Evolutionary conservation across 192 early-diverging fungal genomes (phyloP).

Genomic region (Backusella mclennaniae): DNA sequence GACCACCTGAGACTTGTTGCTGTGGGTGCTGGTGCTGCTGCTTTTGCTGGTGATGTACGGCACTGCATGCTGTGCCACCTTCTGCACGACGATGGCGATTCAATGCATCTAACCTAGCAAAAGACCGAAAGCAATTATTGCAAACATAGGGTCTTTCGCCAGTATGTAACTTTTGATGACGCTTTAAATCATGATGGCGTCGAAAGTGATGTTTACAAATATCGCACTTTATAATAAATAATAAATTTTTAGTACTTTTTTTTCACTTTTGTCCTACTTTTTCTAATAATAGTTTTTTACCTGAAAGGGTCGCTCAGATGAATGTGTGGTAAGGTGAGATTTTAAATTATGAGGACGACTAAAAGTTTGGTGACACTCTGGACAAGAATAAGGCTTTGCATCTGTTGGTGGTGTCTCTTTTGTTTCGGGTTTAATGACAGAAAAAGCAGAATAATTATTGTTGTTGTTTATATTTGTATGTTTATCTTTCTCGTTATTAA

Average conservation of each 20-base stretch:
- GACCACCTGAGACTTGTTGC: conserved; percentile 5
- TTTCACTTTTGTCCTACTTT: neutral
- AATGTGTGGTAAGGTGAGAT: conserved; percentile 33
- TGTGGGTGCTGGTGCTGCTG: conserved; percentile 5
- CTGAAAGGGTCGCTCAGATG: conserved; percentile 28
- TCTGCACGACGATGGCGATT: conserved; percentile 65
- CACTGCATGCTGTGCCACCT: conserved; percentile 33
- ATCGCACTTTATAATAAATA: conserved; percentile 27
- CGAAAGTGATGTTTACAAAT: conserved; percentile 32
- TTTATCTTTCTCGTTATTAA: neutral
- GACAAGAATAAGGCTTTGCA: conserved; percentile 23
- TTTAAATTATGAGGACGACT: conserved; percentile 31
- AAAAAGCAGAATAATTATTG: conserved; percentile 14
- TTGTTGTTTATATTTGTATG: conserved; percentile 11
- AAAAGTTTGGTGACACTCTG: conserved; percentile 28
- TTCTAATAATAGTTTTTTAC: conserved; percentile 18
- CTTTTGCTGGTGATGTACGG: conserved; percentile 17
- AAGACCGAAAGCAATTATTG: conserved; percentile 67
- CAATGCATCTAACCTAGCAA: conserved; percentile 79
- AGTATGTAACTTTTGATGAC: conserved; percentile 78
- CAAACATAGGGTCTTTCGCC: conserved; percentile 76
- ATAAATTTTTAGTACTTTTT: conserved; percentile 9
- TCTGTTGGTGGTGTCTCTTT: conserved; percentile 10
- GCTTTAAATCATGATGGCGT: conserved; percentile 88
- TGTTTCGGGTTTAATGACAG: conserved; percentile 2